phyloP scores from a whole-genome alignment of 345 rosid genomes.

The Gossypium raimondii region DNA sequence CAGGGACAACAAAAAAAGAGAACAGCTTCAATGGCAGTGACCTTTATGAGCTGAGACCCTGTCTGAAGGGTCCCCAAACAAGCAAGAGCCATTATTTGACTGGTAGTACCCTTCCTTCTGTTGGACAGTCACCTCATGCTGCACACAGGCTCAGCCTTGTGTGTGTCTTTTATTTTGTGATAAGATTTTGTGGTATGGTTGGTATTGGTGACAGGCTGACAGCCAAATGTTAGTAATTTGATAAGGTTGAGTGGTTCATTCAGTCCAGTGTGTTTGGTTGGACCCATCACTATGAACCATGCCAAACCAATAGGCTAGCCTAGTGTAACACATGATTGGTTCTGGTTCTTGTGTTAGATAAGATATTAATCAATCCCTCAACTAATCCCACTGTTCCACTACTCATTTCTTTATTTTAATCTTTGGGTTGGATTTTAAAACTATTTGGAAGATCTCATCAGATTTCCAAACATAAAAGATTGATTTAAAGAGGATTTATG shows the following conservation, averaged over 20 bases:
- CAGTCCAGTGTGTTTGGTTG: background rate
- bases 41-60: background rate
- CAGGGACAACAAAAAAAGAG: background rate
- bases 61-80: background rate
- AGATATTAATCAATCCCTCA: background rate
- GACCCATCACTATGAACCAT: slow-evolving; percentile 13
- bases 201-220: slow-evolving; percentile 10
- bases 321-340: background rate
- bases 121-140: background rate
- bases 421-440: background rate
- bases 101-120: background rate
- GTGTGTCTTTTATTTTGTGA: background rate
- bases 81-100: background rate
- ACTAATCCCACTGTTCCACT: background rate
- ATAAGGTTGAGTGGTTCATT: slow-evolving; percentile 12
- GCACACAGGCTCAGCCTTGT: background rate
- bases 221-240: background rate
- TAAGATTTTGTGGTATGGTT: background rate
- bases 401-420: background rate
- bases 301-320: background rate
- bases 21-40: background rate
- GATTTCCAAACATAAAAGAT: background rate
- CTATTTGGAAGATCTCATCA: too few relatives aligned
- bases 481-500: background rate
- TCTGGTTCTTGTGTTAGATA: background rate